Conservation (phyloP, 768 basidiomycete species). For the Boletus subparvulus region DNA sequence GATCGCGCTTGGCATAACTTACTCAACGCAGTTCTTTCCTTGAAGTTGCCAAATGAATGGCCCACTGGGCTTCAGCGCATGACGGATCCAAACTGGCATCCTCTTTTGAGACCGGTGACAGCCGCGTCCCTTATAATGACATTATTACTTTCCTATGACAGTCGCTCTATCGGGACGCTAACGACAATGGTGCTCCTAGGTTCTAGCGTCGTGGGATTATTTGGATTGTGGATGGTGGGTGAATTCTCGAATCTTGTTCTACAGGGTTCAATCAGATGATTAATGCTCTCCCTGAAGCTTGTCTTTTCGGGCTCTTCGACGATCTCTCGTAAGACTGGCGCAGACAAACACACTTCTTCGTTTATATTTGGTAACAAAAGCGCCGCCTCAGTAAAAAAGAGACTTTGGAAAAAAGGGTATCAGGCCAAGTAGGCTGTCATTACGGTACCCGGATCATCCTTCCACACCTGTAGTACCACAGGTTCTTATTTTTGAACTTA, state of each 20-base stretch:
- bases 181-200: constrained; percentile 50
- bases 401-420: constrained; percentile 44
- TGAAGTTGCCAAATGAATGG: constrained; percentile 44
- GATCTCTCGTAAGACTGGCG: constrained; percentile 71
- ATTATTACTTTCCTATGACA: constrained; percentile 62
- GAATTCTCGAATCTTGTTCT: constrained; percentile 5
- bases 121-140: constrained; percentile 53
- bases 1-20: background rate
- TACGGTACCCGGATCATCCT: constrained; percentile 18
- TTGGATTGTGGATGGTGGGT: constrained; percentile 74
- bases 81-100: constrained; percentile 43
- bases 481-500: constrained; percentile 23
- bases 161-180: constrained; percentile 54
- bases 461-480: constrained; percentile 8
- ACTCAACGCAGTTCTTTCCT: background rate
- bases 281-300: constrained; percentile 40
- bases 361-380: constrained; percentile 78
- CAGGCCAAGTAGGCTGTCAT: constrained; percentile 29
- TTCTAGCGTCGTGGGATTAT: constrained; percentile 53
- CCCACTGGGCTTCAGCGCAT: constrained; percentile 33
- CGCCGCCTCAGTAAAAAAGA: constrained; percentile 63
- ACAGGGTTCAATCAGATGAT: constrained; percentile 16
- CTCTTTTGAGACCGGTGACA: constrained; percentile 62
- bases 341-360: constrained; percentile 77
- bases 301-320: constrained; percentile 57